Conservation (phyloP, 306 rosid species). For the Purshia tridentata region DNA sequence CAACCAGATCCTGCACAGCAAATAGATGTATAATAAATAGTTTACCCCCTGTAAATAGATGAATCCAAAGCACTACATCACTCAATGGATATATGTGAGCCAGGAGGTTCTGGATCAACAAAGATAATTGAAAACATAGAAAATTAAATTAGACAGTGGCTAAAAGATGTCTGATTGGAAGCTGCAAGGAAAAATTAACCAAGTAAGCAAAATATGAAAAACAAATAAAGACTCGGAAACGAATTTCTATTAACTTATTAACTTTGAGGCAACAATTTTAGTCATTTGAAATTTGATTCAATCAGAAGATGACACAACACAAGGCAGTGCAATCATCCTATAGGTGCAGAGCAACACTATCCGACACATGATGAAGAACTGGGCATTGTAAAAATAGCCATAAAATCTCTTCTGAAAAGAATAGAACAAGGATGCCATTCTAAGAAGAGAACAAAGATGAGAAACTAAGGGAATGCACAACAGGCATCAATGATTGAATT, state of each 20-base stretch:
- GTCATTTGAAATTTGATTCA: not conserved
- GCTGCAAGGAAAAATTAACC: not conserved
- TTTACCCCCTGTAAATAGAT: not conserved
- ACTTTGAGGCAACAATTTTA: not conserved
- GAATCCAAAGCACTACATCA: not conserved
- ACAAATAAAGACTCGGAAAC: not conserved
- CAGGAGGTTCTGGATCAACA: not conserved
- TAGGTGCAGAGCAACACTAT: not conserved
- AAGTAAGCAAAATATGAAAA: not conserved
- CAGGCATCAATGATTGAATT: not conserved
- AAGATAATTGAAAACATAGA: not conserved
- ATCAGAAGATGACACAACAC: not conserved
- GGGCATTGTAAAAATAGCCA: not conserved
- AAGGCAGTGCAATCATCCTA: not conserved
- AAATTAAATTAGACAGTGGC: not conserved
- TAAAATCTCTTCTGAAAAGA: not conserved
- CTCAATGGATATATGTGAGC: not conserved
- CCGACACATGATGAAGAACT: not conserved
- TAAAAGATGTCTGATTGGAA: not conserved
- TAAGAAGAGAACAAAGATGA: not conserved
- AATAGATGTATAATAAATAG: slow-evolving; percentile 20
- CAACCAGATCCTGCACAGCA: slow-evolving; percentile 74
- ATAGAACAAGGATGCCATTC: not conserved
- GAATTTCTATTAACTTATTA: not conserved
- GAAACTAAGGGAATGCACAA: not conserved